Percentiles rank a stretch among this genome's conserved stretches.
Evolutionary conservation across 23 red algal genomes (phyloP).

Genomic region (Gracilariopsis chorda): DNA sequence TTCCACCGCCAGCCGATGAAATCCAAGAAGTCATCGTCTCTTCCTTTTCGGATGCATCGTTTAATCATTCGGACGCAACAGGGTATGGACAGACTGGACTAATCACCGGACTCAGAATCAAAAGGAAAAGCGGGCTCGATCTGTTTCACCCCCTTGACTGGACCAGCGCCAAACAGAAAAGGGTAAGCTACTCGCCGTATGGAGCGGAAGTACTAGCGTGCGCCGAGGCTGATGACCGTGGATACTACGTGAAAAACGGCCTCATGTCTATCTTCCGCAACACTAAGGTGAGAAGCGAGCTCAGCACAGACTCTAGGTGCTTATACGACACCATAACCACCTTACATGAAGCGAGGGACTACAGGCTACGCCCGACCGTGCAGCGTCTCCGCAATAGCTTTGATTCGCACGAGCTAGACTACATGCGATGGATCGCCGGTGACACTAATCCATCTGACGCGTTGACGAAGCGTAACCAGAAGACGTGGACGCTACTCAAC

Average conservation of each 20-base stretch:
- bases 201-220: neutral
- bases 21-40: neutral
- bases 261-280: neutral
- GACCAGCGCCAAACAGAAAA: neutral
- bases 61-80: neutral
- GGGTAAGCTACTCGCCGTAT: neutral
- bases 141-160: neutral
- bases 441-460: neutral
- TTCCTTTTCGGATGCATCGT: neutral
- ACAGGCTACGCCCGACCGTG: neutral
- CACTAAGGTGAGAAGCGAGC: neutral
- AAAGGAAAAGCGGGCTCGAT: neutral
- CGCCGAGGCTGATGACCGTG: neutral
- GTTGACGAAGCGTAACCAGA: constrained; percentile 20
- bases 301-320: neutral
- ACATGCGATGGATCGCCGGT: constrained; percentile 32
- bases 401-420: neutral
- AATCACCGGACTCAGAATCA: neutral
- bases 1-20: neutral
- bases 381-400: constrained; percentile 9
- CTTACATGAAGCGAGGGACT: constrained; percentile 1
- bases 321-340: constrained; percentile 8
- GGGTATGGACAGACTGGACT: neutral
- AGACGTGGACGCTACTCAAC: neutral
- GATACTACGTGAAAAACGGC: neutral